Evolutionary conservation across 306 rosid genomes (phyloP).

Genomic region (Citrullus colocynthis): DNA sequence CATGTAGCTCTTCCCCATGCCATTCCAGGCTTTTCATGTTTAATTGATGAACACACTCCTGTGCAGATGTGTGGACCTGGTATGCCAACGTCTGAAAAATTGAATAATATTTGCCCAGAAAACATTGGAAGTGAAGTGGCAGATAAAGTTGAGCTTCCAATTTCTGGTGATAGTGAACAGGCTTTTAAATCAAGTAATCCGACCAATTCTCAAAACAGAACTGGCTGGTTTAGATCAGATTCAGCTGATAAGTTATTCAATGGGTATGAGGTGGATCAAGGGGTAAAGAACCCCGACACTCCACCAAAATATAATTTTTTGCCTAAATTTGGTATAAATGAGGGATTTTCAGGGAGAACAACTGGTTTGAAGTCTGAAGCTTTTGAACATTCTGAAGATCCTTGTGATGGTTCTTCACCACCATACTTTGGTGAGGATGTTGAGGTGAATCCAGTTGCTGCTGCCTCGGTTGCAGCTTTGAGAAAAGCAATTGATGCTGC

Average conservation of each 20-base stretch:
- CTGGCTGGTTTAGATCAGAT: slow-evolving; percentile 19
- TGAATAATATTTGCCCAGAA: not conserved
- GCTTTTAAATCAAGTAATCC: slow-evolving; percentile 23
- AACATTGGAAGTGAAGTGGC: not conserved
- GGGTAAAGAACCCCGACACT: slow-evolving; percentile 18
- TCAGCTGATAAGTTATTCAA: slow-evolving; percentile 29
- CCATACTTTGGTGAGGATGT: slow-evolving; percentile 46
- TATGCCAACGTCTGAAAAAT: slow-evolving; percentile 10
- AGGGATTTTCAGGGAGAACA: slow-evolving; percentile 23
- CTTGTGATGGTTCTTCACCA: slow-evolving; percentile 31
- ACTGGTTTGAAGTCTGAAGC: slow-evolving; percentile 21
- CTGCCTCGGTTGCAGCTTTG: slow-evolving; percentile 78
- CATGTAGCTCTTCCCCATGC: slow-evolving; percentile 51
- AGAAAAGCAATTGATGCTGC: slow-evolving; percentile 92
- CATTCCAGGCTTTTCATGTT: slow-evolving; percentile 48
- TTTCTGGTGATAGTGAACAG: slow-evolving; percentile 29
- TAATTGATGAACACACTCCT: slow-evolving; percentile 50
- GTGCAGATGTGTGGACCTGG: slow-evolving; percentile 18
- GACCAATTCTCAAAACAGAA: slow-evolving; percentile 17
- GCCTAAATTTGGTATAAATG: slow-evolving; percentile 17
- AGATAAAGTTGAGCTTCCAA: slow-evolving; percentile 16
- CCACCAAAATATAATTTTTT: slow-evolving; percentile 22
- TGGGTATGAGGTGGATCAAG: slow-evolving; percentile 33
- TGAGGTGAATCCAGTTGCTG: slow-evolving; percentile 66
- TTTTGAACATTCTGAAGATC: slow-evolving; percentile 21